phyloP scores from a whole-genome alignment of 129 eudicot species.

The Sambucus nigra region DNA sequence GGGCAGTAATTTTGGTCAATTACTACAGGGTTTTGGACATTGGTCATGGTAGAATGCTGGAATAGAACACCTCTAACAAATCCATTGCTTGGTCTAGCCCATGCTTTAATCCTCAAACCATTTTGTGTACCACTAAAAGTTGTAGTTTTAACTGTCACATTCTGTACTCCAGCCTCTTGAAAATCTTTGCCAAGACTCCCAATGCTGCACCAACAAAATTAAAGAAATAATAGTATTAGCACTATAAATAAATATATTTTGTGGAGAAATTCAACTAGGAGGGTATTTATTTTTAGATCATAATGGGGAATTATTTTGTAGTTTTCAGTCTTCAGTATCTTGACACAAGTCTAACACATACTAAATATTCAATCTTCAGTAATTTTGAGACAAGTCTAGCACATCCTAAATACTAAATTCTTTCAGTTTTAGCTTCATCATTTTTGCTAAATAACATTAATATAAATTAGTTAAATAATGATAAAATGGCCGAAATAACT shows the following conservation, averaged over 20 bases:
- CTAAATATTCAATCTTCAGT: no score
- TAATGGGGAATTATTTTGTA: no score
- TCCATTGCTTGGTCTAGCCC: conserved; percentile 55
- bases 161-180: conserved; percentile 46
- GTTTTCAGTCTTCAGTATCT: no score
- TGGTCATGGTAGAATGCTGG: conserved; percentile 33
- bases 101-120: conserved; percentile 52
- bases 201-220: conserved; percentile 21
- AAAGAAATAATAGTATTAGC: not conserved
- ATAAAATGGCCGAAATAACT: no score
- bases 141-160: conserved; percentile 45
- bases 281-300: no score
- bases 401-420: no score
- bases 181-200: conserved; percentile 50
- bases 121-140: conserved; percentile 40
- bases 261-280: no score
- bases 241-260: not conserved
- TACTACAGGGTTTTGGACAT: conserved; percentile 46
- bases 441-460: no score
- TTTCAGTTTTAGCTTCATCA: no score
- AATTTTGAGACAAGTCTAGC: no score
- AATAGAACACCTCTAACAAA: conserved; percentile 42
- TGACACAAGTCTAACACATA: no score
- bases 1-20: conserved; percentile 65
- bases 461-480: no score